These are phyloP conservation scores for Lachnellula willkommii DNA, from an alignment of 2,329 filamentous ascomycete genomes.

Conservation along the genomic window DNA sequence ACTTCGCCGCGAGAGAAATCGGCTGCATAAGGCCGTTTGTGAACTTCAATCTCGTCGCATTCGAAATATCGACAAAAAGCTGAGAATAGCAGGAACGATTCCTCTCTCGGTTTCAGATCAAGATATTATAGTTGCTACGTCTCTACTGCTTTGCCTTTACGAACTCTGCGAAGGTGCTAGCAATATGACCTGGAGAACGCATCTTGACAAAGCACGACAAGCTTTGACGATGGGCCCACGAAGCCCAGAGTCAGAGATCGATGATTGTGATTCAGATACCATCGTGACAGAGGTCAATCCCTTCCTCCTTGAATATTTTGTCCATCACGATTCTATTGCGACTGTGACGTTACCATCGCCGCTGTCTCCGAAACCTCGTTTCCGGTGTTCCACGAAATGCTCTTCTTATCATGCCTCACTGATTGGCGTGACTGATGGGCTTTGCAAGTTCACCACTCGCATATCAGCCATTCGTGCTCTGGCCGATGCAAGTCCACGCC, in stretches of 20 bases:
- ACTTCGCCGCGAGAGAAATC: constrained; percentile 7
- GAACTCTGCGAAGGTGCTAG: constrained; percentile 20
- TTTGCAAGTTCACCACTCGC: constrained; percentile 15
- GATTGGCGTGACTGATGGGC: constrained; percentile 15
- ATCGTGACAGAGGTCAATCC: constrained; percentile 15
- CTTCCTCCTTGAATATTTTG: constrained; percentile 22
- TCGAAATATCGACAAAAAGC: background rate
- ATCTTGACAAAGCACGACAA: constrained; percentile 16
- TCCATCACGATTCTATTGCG: constrained; percentile 21
- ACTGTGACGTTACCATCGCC: constrained; percentile 13
- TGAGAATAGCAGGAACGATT: background rate
- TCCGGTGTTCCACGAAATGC: background rate
- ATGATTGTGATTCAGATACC: background rate
- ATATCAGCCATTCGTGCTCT: constrained; percentile 16
- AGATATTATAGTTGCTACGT: constrained; percentile 12
- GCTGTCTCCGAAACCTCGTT: background rate
- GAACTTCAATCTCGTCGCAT: constrained; percentile 9
- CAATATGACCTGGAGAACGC: constrained; percentile 7
- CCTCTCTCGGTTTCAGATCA: background rate
- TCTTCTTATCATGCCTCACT: constrained; percentile 5
- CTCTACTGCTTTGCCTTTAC: constrained; percentile 18
- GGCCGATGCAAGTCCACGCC: background rate
- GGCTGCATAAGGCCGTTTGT: constrained; percentile 12
- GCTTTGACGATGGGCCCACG: constrained; percentile 6
- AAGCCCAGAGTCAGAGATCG: background rate